Percentiles rank a stretch among this genome's conserved stretches.
Conservation (phyloP, 1,284 basidiomycete genomes). For the Cerrena zonata region DNA sequence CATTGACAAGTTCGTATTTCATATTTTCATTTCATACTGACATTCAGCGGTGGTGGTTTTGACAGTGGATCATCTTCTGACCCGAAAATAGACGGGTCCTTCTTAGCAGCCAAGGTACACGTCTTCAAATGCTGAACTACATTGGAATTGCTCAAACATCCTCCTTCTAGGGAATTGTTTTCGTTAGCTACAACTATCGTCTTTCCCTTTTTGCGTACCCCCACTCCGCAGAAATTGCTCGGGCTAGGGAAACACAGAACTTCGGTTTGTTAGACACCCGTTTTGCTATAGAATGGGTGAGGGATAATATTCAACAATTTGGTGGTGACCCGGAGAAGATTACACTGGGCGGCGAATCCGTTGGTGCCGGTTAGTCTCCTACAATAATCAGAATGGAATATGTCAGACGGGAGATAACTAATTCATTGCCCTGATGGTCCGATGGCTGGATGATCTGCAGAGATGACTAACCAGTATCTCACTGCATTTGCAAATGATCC, state of each 20-base stretch:
- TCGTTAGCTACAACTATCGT: constrained; percentile 40
- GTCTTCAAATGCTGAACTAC: background rate
- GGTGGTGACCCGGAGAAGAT: constrained; percentile 41
- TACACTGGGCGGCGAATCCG: constrained; percentile 37
- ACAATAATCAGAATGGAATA: background rate
- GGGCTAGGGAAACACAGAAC: constrained; percentile 35
- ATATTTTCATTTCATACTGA: background rate
- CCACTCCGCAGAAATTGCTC: constrained; percentile 34
- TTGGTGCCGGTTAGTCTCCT: constrained; percentile 31
- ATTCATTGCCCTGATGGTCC: too few relatives aligned
- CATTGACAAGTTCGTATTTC: background rate
- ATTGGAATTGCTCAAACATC: background rate
- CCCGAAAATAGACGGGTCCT: constrained; percentile 40
- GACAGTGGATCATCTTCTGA: constrained; percentile 38
- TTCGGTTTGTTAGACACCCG: constrained; percentile 38
- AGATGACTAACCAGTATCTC: constrained; percentile 40
- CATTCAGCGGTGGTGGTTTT: constrained; percentile 22
- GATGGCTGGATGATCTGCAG: constrained; percentile 15
- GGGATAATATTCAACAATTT: constrained; percentile 34
- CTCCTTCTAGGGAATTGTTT: constrained; percentile 34
- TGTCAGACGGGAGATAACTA: background rate
- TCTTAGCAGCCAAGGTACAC: constrained; percentile 25
- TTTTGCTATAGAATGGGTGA: constrained; percentile 39
- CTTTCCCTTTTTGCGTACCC: constrained; percentile 38
- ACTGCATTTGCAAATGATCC: constrained; percentile 35